These are phyloP conservation scores for Naganishia albida DNA, from an alignment of 1,284 basidiomycete species.

Conservation along the genomic window DNA sequence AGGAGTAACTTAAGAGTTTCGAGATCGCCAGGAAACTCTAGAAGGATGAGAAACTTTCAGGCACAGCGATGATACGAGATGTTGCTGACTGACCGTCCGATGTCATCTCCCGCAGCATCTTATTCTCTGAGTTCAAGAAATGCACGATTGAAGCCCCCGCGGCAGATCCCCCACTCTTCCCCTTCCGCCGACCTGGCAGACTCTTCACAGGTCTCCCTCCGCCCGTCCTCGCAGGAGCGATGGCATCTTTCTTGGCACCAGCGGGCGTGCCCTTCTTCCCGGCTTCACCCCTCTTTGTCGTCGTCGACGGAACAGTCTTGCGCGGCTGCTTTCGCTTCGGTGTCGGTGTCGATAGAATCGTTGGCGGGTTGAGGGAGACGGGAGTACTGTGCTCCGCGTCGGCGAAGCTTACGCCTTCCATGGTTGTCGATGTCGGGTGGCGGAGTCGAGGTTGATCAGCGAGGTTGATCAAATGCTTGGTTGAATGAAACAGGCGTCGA, in stretches of 20 bases:
- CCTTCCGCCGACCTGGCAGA: neutral
- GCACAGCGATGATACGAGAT: neutral
- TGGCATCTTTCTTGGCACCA: neutral
- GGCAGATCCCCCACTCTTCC: neutral
- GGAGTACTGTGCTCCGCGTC: slow-evolving; percentile 17
- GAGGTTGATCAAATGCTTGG: neutral
- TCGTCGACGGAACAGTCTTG: neutral
- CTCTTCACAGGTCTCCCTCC: neutral
- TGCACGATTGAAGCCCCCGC: neutral
- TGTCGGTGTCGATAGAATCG: slow-evolving; percentile 8
- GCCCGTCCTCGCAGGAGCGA: too few relatives aligned
- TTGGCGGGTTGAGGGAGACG: slow-evolving; percentile 3
- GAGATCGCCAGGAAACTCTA: slow-evolving; percentile 11
- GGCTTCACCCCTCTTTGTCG: neutral
- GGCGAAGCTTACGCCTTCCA: slow-evolving; percentile 24
- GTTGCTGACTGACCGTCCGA: neutral
- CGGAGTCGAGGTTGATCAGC: neutral
- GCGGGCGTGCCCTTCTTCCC: neutral
- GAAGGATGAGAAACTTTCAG: neutral
- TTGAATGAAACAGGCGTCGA: neutral
- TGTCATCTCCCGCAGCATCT: neutral
- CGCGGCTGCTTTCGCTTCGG: neutral
- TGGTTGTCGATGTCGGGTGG: neutral
- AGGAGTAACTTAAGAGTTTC: slow-evolving; percentile 14
- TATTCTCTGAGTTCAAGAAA: neutral